Evolutionary conservation across 768 basidiomycete species (phyloP).

Genomic region (Suillus brevipes): DNA sequence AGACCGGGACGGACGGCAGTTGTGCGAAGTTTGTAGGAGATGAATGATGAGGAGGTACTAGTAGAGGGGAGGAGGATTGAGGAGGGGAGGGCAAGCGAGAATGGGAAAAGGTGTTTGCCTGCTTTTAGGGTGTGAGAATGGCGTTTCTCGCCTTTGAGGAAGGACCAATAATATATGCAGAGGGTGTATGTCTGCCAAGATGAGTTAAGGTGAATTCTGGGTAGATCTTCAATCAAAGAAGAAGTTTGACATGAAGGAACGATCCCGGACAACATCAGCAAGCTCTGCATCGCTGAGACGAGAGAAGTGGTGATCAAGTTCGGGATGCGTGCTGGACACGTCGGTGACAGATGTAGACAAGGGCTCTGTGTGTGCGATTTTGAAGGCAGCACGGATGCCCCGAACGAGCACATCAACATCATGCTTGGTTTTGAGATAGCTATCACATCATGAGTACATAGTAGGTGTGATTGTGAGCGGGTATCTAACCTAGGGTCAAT

Average conservation of each 20-base stretch:
- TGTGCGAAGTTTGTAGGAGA: slow-evolving; percentile 90
- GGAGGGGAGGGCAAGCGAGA: slow-evolving; percentile 85
- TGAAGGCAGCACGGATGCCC: slow-evolving; percentile 39
- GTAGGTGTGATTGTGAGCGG: not conserved
- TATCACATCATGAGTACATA: slow-evolving; percentile 14
- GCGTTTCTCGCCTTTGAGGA: slow-evolving; percentile 80
- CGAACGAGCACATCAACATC: slow-evolving; percentile 42
- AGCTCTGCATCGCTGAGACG: slow-evolving; percentile 35
- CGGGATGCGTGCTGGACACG: slow-evolving; percentile 26
- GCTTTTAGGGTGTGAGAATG: slow-evolving; percentile 91
- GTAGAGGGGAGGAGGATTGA: slow-evolving; percentile 53
- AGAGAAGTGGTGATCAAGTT: slow-evolving; percentile 41
- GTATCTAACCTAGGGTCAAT: slow-evolving; percentile 43
- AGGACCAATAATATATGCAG: slow-evolving; percentile 88
- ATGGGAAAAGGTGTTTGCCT: slow-evolving; percentile 92
- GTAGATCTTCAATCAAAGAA: not conserved
- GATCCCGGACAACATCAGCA: slow-evolving; percentile 31
- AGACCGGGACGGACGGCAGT: slow-evolving; percentile 78
- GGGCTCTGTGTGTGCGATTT: slow-evolving; percentile 40
- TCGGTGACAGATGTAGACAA: slow-evolving; percentile 36
- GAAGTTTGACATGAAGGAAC: slow-evolving; percentile 18
- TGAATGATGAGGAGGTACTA: slow-evolving; percentile 54
- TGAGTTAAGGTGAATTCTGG: slow-evolving; percentile 22
- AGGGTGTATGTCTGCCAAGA: slow-evolving; percentile 58
- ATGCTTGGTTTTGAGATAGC: slow-evolving; percentile 43